Evolutionary conservation across 345 rosid genomes (phyloP).

Genomic region (Moricandia moricandioides): DNA sequence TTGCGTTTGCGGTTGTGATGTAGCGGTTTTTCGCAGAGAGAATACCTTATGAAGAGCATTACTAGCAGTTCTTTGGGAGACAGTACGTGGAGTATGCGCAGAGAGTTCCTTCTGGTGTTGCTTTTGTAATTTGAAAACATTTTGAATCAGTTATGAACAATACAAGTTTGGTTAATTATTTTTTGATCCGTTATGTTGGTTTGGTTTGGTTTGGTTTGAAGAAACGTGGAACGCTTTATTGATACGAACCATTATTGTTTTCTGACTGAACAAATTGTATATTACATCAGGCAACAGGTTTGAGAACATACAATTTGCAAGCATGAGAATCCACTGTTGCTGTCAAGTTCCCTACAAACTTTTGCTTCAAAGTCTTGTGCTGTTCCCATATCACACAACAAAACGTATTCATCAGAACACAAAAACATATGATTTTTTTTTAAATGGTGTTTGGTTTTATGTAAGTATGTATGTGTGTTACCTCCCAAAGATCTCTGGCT

Average conservation of each 20-base stretch:
- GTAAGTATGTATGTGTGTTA: constrained; percentile 10
- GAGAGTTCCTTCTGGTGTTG: constrained; percentile 62
- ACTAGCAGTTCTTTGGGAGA: constrained; percentile 59
- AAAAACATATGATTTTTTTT: not conserved
- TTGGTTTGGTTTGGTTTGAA: no score
- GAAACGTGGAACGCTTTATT: not conserved
- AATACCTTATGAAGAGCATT: constrained; percentile 64
- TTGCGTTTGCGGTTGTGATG: constrained; percentile 58
- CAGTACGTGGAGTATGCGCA: constrained; percentile 51
- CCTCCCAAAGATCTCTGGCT: constrained; percentile 85
- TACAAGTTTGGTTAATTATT: no score
- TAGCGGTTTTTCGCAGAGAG: constrained; percentile 53
- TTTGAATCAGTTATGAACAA: no score
- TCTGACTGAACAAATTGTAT: constrained; percentile 10
- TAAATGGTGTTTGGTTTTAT: not conserved
- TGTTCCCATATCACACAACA: constrained; percentile 41
- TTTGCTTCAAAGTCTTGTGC: constrained; percentile 62
- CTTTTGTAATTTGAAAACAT: constrained; percentile 51
- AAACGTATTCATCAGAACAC: constrained; percentile 16
- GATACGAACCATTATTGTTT: constrained; percentile 21
- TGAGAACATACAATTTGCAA: constrained; percentile 74
- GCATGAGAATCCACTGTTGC: constrained; percentile 59
- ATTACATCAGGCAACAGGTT: constrained; percentile 52
- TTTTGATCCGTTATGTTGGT: no score
- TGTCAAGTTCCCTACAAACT: constrained; percentile 55